A percentile compares a stretch with the other conserved stretches of the same genome.
phyloP scores from a whole-genome alignment of 148 eudicot genomes.

The Chenopodium berlandieri region DNA sequence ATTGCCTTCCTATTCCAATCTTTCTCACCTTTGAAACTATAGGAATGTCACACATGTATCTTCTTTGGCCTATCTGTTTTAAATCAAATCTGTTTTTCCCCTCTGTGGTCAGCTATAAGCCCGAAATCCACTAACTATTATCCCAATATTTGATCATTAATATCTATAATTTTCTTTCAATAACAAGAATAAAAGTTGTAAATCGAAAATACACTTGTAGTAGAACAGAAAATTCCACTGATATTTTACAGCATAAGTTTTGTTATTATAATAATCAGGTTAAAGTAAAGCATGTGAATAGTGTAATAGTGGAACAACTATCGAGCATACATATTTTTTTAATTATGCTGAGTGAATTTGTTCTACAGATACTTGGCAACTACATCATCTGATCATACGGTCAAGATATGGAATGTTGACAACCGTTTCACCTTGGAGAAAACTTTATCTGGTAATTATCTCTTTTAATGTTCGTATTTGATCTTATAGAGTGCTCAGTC shows the following conservation, averaged over 20 bases:
- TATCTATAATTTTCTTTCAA: too few relatives aligned
- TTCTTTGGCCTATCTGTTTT: neutral
- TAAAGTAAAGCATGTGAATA: too few relatives aligned
- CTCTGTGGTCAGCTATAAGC: neutral
- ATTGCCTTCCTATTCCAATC: too few relatives aligned
- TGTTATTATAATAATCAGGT: too few relatives aligned
- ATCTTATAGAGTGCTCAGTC: conserved; percentile 4
- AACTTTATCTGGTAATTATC: conserved; percentile 58
- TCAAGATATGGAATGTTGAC: conserved; percentile 94
- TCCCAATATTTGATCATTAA: too few relatives aligned
- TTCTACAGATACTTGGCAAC: conserved; percentile 83
- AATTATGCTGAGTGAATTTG: neutral
- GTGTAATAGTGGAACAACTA: neutral
- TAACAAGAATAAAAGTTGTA: too few relatives aligned
- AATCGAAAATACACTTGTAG: too few relatives aligned
- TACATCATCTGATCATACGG: conserved; percentile 90
- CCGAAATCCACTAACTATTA: neutral
- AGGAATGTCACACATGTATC: too few relatives aligned
- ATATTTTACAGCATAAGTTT: too few relatives aligned
- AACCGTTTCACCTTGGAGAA: conserved; percentile 76
- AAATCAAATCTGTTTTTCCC: neutral
- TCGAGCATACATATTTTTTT: neutral
- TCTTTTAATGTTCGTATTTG: neutral
- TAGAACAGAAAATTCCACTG: too few relatives aligned
- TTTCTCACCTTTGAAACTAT: too few relatives aligned